A percentile compares a stretch with the other conserved stretches of the same genome.
phyloP scores from a whole-genome alignment of 2,329 filamentous ascomycete genomes.

The Coccinonectria pachysandricola region DNA sequence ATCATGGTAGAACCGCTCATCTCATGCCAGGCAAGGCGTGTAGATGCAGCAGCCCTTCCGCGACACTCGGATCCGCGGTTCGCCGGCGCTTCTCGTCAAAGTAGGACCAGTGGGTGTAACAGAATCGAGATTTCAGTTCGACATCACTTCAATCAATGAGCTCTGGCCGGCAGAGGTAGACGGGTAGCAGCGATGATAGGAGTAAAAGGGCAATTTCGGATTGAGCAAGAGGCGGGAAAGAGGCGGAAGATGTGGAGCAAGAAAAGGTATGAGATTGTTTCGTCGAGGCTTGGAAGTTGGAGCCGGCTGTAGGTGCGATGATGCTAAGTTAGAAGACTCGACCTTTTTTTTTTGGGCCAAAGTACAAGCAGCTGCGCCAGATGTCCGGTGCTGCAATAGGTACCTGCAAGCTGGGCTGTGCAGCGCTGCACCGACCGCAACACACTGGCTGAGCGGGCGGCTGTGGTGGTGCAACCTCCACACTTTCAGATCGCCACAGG shows the following conservation, averaged over 20 bases:
- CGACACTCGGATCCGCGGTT: slow-evolving; percentile 10
- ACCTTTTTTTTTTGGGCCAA: no score
- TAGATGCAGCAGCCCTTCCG: slow-evolving; percentile 10
- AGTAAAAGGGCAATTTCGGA: slow-evolving; percentile 3
- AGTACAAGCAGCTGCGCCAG: no score
- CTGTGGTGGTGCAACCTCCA: slow-evolving; percentile 16
- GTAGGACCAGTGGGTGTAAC: slow-evolving; percentile 14
- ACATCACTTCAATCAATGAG: slow-evolving; percentile 16
- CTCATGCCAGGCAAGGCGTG: slow-evolving; percentile 24
- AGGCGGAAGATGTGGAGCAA: slow-evolving; percentile 2
- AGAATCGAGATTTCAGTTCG: slow-evolving; percentile 14
- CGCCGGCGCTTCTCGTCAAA: slow-evolving; percentile 4
- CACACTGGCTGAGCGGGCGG: slow-evolving; percentile 1
- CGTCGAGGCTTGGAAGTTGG: background rate
- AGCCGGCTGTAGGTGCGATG: slow-evolving; percentile 1
- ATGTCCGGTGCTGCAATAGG: no score
- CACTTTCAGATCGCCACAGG: slow-evolving; percentile 17
- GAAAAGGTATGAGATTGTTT: background rate
- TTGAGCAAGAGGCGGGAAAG: slow-evolving; percentile 7
- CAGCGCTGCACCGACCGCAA: no score
- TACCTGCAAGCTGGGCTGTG: slow-evolving; percentile 12
- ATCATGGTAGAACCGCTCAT: slow-evolving; percentile 27
- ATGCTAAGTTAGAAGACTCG: no score
- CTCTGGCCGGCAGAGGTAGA: slow-evolving; percentile 19
- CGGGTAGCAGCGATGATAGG: slow-evolving; percentile 3